These are phyloP conservation scores for Testicularia cyperi DNA, from an alignment of 1,284 basidiomycete genomes.

Conservation along the genomic window DNA sequence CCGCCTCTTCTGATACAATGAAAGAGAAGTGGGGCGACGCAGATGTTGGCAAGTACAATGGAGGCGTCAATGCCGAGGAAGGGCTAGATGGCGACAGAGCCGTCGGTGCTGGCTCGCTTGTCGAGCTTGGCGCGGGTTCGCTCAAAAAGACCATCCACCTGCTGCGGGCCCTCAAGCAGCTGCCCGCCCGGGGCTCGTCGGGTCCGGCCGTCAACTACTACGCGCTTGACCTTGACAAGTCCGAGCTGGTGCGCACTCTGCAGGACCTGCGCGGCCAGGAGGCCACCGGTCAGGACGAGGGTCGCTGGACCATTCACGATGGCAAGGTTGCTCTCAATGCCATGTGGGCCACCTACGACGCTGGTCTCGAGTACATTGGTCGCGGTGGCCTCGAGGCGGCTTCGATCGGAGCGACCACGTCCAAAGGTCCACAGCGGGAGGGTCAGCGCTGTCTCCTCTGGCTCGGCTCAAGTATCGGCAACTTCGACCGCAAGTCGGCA, in stretches of 20 bases:
- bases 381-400: slow-evolving; percentile 60
- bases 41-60: slow-evolving; percentile 74
- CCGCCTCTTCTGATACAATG: slow-evolving; percentile 35
- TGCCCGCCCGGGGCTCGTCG: slow-evolving; percentile 36
- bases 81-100: slow-evolving; percentile 63
- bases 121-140: slow-evolving; percentile 48
- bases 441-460: slow-evolving; percentile 68
- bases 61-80: slow-evolving; percentile 65
- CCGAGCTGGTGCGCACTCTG: slow-evolving; percentile 81
- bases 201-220: slow-evolving; percentile 76
- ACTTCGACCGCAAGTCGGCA: slow-evolving; percentile 75
- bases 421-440: slow-evolving; percentile 18
- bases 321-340: slow-evolving; percentile 63
- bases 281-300: slow-evolving; percentile 66
- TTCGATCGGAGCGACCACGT: too few species aligned
- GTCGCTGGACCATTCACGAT: slow-evolving; percentile 43
- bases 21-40: slow-evolving; percentile 65
- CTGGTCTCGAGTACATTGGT: slow-evolving; percentile 67
- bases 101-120: slow-evolving; percentile 30
- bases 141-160: slow-evolving; percentile 73
- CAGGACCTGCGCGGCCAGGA: slow-evolving; percentile 65
- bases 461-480: slow-evolving; percentile 91
- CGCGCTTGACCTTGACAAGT: slow-evolving; percentile 86
- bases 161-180: slow-evolving; percentile 70
- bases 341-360: slow-evolving; percentile 85